phyloP scores from a whole-genome alignment of 2,329 filamentous ascomycete species.

The Huntiella abstrusa region DNA sequence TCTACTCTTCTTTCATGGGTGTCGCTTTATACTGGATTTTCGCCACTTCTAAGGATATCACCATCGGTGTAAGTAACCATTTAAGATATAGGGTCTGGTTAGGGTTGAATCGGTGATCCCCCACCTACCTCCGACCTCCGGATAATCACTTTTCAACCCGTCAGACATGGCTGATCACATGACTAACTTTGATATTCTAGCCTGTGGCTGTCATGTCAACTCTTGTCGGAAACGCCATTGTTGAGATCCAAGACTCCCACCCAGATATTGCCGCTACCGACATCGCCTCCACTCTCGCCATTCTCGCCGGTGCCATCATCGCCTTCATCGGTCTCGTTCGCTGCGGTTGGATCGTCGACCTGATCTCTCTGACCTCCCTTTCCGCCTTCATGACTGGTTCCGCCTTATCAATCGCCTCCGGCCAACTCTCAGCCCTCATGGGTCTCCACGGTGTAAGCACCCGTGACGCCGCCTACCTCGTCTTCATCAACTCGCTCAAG shows the following conservation, averaged over 20 bases:
- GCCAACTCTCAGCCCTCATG: constrained; percentile 67
- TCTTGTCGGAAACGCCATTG: constrained; percentile 65
- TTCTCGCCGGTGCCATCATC: constrained; percentile 63
- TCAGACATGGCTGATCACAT: no score
- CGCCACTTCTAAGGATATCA: constrained; percentile 95
- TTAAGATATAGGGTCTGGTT: no score
- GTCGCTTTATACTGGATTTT: constrained; percentile 95
- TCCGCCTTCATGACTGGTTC: constrained; percentile 96
- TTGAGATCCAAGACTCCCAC: constrained; percentile 35
- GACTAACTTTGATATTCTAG: constrained; percentile 20
- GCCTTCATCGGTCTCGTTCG: constrained; percentile 60
- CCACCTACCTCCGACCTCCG: neutral
- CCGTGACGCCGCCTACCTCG: constrained; percentile 58
- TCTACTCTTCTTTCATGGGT: constrained; percentile 77
- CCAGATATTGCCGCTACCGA: constrained; percentile 42
- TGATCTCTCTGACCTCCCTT: constrained; percentile 78
- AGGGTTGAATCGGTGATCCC: no score
- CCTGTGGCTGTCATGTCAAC: constrained; percentile 93
- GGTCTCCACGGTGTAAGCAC: constrained; percentile 60
- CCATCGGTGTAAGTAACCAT: constrained; percentile 41
- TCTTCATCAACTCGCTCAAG: constrained; percentile 69
- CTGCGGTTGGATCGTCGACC: constrained; percentile 76
- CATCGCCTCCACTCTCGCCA: constrained; percentile 59
- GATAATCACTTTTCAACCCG: no score
- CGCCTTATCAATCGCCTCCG: constrained; percentile 68